phyloP scores from a whole-genome alignment of 2,329 filamentous ascomycete species.

The Daldinia eschscholtzii region DNA sequence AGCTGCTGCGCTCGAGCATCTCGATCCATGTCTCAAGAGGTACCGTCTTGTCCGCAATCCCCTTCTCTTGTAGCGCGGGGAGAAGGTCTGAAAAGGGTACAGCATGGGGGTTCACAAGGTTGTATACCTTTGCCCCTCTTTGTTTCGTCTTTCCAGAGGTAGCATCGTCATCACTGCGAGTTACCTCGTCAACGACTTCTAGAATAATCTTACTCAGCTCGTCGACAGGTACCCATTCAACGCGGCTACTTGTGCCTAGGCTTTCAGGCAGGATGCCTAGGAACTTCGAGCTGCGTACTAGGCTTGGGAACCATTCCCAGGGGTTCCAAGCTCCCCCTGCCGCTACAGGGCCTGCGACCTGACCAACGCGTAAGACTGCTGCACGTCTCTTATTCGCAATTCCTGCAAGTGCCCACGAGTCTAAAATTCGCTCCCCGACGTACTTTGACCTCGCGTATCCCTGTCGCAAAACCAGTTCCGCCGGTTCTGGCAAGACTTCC shows the following conservation, averaged over 20 bases:
- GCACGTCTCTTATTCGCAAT: conserved; percentile 25
- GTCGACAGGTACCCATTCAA: conserved; percentile 51
- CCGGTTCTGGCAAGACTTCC: conserved; percentile 36
- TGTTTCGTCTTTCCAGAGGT: not conserved
- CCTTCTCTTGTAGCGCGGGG: conserved; percentile 32
- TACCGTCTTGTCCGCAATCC: conserved; percentile 12
- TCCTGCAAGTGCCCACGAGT: conserved; percentile 37
- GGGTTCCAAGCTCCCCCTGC: conserved; percentile 47
- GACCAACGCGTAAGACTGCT: conserved; percentile 50
- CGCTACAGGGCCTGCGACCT: conserved; percentile 47
- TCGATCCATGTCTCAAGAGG: conserved; percentile 35
- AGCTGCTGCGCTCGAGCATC: conserved; percentile 31
- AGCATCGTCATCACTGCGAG: not conserved
- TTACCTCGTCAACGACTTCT: conserved; percentile 44
- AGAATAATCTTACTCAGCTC: conserved; percentile 44
- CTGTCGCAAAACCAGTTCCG: conserved; percentile 38
- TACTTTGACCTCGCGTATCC: conserved; percentile 51
- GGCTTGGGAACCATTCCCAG: conserved; percentile 49
- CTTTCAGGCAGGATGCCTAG: conserved; percentile 43
- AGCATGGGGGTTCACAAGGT: conserved; percentile 39
- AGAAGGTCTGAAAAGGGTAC: conserved; percentile 29
- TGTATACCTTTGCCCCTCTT: conserved; percentile 33
- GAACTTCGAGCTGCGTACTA: conserved; percentile 46
- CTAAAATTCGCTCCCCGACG: conserved; percentile 48
- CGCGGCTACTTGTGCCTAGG: conserved; percentile 37